Percentiles rank a stretch among this genome's conserved stretches.
These are phyloP conservation scores for Phytophthora nicotianae DNA, from an alignment of 352 stramenopile genomes.

Conservation along the genomic window DNA sequence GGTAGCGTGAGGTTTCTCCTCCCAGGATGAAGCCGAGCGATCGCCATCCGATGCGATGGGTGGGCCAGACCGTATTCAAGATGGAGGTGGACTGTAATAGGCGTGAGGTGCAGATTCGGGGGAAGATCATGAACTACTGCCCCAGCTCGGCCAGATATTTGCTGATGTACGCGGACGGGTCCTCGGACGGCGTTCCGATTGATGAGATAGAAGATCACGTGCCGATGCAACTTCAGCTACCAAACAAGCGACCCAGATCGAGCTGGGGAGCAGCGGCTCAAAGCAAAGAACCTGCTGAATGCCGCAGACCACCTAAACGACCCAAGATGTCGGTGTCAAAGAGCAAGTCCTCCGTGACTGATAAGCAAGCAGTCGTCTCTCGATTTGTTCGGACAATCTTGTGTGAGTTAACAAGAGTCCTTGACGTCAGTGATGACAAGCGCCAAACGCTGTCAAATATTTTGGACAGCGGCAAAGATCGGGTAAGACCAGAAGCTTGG, in stretches of 20 bases:
- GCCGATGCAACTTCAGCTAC: constrained; percentile 10
- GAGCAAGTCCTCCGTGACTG: neutral
- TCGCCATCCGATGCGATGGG: constrained; percentile 5
- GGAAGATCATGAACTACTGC: constrained; percentile 15
- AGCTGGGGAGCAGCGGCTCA: neutral
- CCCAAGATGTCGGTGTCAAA: neutral
- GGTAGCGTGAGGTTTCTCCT: neutral
- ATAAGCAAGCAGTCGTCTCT: neutral
- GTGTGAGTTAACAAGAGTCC: constrained; percentile 8
- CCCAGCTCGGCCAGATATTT: constrained; percentile 7
- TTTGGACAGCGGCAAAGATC: constrained; percentile 9
- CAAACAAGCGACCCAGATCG: neutral
- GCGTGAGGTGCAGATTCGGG: constrained; percentile 8
- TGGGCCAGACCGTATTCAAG: constrained; percentile 23
- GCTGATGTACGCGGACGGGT: constrained; percentile 22
- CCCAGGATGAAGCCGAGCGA: constrained; percentile 5
- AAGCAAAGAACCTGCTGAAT: neutral
- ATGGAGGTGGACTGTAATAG: constrained; percentile 1
- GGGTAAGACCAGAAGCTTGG: constrained; percentile 9
- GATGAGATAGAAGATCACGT: constrained; percentile 26
- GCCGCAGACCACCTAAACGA: neutral
- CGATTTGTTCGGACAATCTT: constrained; percentile 10
- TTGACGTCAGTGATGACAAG: constrained; percentile 7
- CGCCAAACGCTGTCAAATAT: neutral
- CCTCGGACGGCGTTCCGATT: constrained; percentile 12